Evolutionary conservation across 805 yeast genomes (phyloP), one percentile per base, ranked within the genome.

Genomic region (Candida mattraensis): DNA sequence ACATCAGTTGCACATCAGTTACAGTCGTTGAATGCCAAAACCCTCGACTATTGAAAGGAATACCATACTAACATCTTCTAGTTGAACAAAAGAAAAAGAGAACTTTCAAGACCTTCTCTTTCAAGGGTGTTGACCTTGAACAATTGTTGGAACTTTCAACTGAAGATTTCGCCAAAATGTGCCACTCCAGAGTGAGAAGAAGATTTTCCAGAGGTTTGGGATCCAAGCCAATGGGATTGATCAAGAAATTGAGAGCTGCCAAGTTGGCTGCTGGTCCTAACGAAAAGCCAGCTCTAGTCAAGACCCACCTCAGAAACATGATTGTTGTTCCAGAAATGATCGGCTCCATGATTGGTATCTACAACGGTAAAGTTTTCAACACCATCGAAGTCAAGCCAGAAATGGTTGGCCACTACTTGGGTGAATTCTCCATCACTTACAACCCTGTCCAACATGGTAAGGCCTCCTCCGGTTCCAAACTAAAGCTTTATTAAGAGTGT

Each of bases 331-430:
- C 99, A 76, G 99, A 93, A 82, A 93, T 93, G 99, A 88, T 93
- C 64, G 99, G 99, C 70, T 87, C 97, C 49, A 94, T 91, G 57
- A 82, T 93, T 61, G 97, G 97, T 77, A 85, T 93, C 62, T 93
- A 93, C 96, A 93, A 93, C 83, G 99, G 99, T 78, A 93, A 93
- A 80, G 87, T 78, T 61, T 93, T 93, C 95, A 91, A 91, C 95
- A 85, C 83, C 63, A 96, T 93, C 72, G 99, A 93, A 75, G 77
- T 93, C 76, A 88, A 78, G 74, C 96, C 99, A 66, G 99, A 93
- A 80, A 93, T 93, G 99, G 89, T 91, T 69, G 98, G 99, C 70
- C 96, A 91, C 85, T 93, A 93, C 94, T 86, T 93, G 65, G 99
- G 97, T 78, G 99, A 93, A 80, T 93, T 93, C 87, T 91, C 99